A percentile compares a stretch with the other conserved stretches of the same genome.
Conservation (phyloP, 225 moss, liverwort and hornwort species). For the Polytrichum formosum region DNA sequence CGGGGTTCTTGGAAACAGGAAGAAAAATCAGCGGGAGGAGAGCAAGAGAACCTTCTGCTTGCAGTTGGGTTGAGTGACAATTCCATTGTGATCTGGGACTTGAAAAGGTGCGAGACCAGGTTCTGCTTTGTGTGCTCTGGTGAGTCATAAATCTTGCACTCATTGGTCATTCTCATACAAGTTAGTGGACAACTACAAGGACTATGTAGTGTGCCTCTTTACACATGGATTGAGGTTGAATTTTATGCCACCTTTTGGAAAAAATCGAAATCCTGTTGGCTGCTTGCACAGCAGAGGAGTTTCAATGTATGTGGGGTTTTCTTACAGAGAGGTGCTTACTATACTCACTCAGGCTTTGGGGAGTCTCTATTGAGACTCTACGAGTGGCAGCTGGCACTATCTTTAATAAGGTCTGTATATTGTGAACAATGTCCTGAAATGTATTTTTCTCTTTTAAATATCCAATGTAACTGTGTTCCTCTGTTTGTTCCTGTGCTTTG, state of each 20-base stretch:
- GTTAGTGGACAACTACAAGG: no score
- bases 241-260: no score
- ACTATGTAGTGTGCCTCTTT: no score
- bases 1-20: slow-evolving; percentile 28
- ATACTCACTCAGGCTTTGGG: slow-evolving; percentile 94
- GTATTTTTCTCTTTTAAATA: no score
- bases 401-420: slow-evolving; percentile 77
- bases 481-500: no score
- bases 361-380: slow-evolving; percentile 58
- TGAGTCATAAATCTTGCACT: slow-evolving; percentile 21
- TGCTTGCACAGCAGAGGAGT: no score
- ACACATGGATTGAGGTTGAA: no score
- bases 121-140: slow-evolving; percentile 81
- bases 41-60: slow-evolving; percentile 36
- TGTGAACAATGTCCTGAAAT: no score
- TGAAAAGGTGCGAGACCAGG: slow-evolving; percentile 31
- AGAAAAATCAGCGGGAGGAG: slow-evolving; percentile 18
- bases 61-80: slow-evolving; percentile 94
- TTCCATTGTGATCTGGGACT: slow-evolving; percentile 68
- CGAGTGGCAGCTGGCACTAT: slow-evolving; percentile 84
- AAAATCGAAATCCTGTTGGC: no score
- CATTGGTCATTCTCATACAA: no score
- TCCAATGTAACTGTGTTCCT: no score
- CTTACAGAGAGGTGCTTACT: slow-evolving; percentile 78
- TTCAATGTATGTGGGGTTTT: neutral